These are phyloP conservation scores for Bodo saltans DNA, from an alignment of 78 protist species.

Conservation along the genomic window DNA sequence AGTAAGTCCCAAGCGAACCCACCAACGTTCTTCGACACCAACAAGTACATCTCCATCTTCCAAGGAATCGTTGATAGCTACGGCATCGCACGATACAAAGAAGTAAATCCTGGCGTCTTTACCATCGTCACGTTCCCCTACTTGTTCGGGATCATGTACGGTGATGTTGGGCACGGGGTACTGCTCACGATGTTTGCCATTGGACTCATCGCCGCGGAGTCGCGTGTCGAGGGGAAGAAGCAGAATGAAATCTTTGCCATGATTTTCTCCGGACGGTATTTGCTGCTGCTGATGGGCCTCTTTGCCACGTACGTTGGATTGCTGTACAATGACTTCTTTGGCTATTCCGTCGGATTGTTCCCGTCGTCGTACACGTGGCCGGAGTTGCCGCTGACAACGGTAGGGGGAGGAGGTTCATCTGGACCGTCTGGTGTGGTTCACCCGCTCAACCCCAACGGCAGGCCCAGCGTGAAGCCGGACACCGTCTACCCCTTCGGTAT, in stretches of 20 bases:
- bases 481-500: constrained; percentile 71
- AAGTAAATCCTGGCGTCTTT: constrained; percentile 77
- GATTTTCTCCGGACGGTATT: constrained; percentile 93
- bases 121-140: constrained; percentile 98
- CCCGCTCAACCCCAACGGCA: neutral
- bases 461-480: neutral
- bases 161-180: constrained; percentile 98
- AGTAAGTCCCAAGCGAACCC: constrained; percentile 61
- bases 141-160: constrained; percentile 99
- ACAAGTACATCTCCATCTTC: constrained; percentile 67
- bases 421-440: neutral
- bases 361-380: constrained; percentile 20
- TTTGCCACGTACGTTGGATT: constrained; percentile 93
- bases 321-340: constrained; percentile 95
- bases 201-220: constrained; percentile 39
- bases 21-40: constrained; percentile 87
- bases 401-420: too few relatives aligned
- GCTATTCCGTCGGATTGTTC: constrained; percentile 50
- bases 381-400: neutral
- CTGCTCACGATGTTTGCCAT: constrained; percentile 64
- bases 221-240: constrained; percentile 21
- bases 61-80: constrained; percentile 92
- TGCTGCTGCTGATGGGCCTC: constrained; percentile 92
- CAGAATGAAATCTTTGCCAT: constrained; percentile 62
- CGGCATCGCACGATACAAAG: constrained; percentile 93